These are phyloP conservation scores for Sporothrix schenckii DNA, from an alignment of 2,329 filamentous ascomycete species.

Conservation along the genomic window DNA sequence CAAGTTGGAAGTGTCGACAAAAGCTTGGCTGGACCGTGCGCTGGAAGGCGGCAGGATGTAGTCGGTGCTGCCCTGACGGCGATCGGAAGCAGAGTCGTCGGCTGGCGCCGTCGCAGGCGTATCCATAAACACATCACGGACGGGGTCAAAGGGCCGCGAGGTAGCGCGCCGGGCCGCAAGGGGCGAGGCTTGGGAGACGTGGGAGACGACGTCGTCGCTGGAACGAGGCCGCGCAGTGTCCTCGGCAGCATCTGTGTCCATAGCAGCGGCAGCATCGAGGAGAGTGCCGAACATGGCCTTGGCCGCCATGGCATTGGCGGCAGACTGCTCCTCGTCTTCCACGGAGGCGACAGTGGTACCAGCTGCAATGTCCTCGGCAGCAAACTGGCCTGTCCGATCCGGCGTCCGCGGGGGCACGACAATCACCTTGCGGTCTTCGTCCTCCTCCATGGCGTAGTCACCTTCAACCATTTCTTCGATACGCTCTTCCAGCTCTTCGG, in stretches of 20 bases:
- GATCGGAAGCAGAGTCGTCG: not conserved
- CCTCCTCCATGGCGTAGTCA: constrained; percentile 28
- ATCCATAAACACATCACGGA: constrained; percentile 48
- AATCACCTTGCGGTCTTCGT: constrained; percentile 38
- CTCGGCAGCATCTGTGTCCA: not conserved
- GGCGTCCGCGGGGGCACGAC: not conserved
- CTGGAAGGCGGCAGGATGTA: not conserved
- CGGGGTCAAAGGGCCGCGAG: constrained; percentile 51
- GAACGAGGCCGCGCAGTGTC: not conserved
- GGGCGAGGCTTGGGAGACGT: constrained; percentile 12
- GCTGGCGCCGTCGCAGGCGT: constrained; percentile 37
- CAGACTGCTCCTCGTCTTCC: constrained; percentile 10
- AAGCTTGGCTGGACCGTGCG: constrained; percentile 33
- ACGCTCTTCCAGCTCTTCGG: constrained; percentile 32
- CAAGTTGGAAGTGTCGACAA: constrained; percentile 27
- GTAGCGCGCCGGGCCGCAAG: constrained; percentile 29
- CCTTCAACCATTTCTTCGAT: constrained; percentile 30
- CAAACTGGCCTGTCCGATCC: not conserved
- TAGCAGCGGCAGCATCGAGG: constrained; percentile 24
- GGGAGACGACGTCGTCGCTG: constrained; percentile 18
- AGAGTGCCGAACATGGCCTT: constrained; percentile 10
- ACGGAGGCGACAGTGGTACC: not conserved
- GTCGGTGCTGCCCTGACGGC: constrained; percentile 17
- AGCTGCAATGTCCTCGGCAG: not conserved
- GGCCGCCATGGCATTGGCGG: constrained; percentile 6